Evolutionary conservation across 2,329 filamentous ascomycete genomes (phyloP).

Genomic region (Blastomyces parvus): DNA sequence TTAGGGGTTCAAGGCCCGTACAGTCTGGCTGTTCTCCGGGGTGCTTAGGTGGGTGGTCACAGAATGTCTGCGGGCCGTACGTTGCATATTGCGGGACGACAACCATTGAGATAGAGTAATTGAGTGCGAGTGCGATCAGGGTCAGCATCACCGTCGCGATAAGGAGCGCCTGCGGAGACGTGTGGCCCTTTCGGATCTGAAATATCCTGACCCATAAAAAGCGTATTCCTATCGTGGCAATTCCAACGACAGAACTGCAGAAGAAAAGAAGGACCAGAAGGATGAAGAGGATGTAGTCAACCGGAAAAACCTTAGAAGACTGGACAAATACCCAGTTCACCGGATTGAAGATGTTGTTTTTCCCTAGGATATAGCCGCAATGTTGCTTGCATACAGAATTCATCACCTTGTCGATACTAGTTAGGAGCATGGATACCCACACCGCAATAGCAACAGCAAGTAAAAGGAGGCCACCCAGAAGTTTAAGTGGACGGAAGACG

Average conservation of each 20-base stretch:
- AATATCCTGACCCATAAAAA: constrained; percentile 95
- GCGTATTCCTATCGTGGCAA: constrained; percentile 80
- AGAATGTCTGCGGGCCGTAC: constrained; percentile 91
- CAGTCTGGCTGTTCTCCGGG: constrained; percentile 66
- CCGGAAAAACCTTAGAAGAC: constrained; percentile 72
- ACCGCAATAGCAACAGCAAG: constrained; percentile 64
- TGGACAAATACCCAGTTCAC: constrained; percentile 82
- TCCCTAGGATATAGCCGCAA: constrained; percentile 84
- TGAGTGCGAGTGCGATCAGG: constrained; percentile 79
- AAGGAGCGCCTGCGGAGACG: constrained; percentile 81
- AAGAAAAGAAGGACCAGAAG: constrained; percentile 81
- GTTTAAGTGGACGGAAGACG: constrained; percentile 77
- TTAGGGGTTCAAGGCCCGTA: constrained; percentile 53
- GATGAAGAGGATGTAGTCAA: constrained; percentile 86
- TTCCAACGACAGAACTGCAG: constrained; percentile 73
- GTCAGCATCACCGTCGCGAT: constrained; percentile 86
- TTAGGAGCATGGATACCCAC: constrained; percentile 90
- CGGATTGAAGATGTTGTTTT: constrained; percentile 88
- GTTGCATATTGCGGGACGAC: constrained; percentile 93
- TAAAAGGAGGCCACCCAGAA: constrained; percentile 71
- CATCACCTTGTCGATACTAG: constrained; percentile 88
- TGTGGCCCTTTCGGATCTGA: constrained; percentile 78
- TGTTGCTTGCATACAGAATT: constrained; percentile 85
- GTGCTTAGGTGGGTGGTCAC: constrained; percentile 57
- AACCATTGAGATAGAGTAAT: constrained; percentile 86